Conservation (phyloP, 192 early-diverging fungal species). For the Entomortierella beljakovae region DNA sequence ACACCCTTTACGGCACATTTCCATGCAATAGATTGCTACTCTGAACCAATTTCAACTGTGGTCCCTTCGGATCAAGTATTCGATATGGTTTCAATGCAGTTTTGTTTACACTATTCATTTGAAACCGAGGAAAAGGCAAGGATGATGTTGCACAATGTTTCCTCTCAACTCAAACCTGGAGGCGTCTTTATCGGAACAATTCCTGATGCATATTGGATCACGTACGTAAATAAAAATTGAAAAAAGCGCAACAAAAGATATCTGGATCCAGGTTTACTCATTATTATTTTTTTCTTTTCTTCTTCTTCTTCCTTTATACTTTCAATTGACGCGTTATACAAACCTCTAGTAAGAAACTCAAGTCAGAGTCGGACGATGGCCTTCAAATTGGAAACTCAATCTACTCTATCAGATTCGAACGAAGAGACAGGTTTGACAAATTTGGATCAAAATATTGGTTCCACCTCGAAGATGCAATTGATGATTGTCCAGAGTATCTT, state of each 20-base stretch:
- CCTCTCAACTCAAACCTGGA: conserved; percentile 71
- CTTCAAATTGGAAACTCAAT: conserved; percentile 88
- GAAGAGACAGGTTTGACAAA: conserved; percentile 64
- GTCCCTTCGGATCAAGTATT: conserved; percentile 66
- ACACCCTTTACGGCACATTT: conserved; percentile 80
- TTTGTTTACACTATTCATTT: conserved; percentile 97
- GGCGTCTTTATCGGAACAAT: conserved; percentile 94
- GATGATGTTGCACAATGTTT: conserved; percentile 85
- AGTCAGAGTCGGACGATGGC: conserved; percentile 48
- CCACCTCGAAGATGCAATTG: conserved; percentile 93
- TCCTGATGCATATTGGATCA: conserved; percentile 91
- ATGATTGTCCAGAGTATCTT: conserved; percentile 96
- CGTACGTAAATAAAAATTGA: conserved; percentile 58
- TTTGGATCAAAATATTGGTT: conserved; percentile 94
- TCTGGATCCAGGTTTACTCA: background rate
- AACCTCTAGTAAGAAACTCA: conserved; percentile 63
- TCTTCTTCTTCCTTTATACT: background rate
- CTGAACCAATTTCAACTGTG: conserved; percentile 65
- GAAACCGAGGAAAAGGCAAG: conserved; percentile 85
- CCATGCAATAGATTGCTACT: conserved; percentile 90
- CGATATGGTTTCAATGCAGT: conserved; percentile 95
- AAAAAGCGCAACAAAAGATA: background rate
- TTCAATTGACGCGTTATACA: background rate
- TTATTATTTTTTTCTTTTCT: conserved; percentile 3
- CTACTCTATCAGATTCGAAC: conserved; percentile 89